These are phyloP conservation scores for Vicia faba DNA, from an alignment of 306 rosid species.

Conservation along the genomic window DNA sequence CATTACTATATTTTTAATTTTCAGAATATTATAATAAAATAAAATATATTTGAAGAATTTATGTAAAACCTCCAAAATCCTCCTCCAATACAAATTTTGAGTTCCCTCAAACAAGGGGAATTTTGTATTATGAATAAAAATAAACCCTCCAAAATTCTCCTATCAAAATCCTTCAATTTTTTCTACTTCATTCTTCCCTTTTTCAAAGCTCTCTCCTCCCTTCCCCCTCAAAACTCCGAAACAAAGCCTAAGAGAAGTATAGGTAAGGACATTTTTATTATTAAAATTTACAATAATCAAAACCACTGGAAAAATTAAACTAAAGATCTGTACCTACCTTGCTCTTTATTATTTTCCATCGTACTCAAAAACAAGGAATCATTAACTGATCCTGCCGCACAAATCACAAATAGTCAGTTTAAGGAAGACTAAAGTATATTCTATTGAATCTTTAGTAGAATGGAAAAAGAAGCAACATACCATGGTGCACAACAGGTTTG, in stretches of 20 bases:
- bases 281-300: background rate
- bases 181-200: no score
- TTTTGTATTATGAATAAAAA: no score
- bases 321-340: slow-evolving; percentile 53
- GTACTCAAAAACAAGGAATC: slow-evolving; percentile 55
- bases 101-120: no score
- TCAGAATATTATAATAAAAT: no score
- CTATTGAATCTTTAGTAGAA: slow-evolving; percentile 12
- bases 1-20: no score
- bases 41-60: no score
- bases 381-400: slow-evolving; percentile 62
- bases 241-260: background rate
- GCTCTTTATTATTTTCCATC: slow-evolving; percentile 79
- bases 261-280: background rate
- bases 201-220: no score
- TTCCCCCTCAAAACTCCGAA: no score
- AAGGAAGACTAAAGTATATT: slow-evolving; percentile 32
- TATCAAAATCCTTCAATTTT: no score
- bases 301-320: slow-evolving; percentile 10
- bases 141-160: no score
- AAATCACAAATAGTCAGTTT: slow-evolving; percentile 34
- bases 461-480: slow-evolving; percentile 44
- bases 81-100: no score
- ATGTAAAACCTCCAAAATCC: no score
- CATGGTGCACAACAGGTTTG: slow-evolving; percentile 85